These are phyloP conservation scores for Glarea lozoyensis DNA, from an alignment of 495 filamentous ascomycete genomes.

Conservation along the genomic window DNA sequence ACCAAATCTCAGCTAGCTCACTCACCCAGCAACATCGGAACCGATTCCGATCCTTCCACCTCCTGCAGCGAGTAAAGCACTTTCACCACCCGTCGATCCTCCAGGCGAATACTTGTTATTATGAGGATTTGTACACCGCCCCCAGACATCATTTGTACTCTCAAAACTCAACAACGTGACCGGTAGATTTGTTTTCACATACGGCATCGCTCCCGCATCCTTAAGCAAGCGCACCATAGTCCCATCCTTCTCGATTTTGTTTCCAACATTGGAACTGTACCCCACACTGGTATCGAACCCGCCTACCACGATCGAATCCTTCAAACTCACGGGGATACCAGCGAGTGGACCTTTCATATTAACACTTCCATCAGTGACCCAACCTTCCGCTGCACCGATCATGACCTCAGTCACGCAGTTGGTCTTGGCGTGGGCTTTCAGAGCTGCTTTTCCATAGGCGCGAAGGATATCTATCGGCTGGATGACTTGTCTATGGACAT, in stretches of 20 bases:
- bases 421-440: conserved; percentile 77
- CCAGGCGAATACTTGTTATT: conserved; percentile 78
- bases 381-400: conserved; percentile 70
- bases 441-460: conserved; percentile 83
- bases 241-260: conserved; percentile 58
- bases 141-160: conserved; percentile 85
- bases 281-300: conserved; percentile 86
- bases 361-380: conserved; percentile 50
- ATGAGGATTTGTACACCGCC: conserved; percentile 75
- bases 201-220: conserved; percentile 91
- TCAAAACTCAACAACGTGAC: conserved; percentile 90
- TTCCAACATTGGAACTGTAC: conserved; percentile 63
- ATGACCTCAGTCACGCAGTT: conserved; percentile 91
- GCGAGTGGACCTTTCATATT: conserved; percentile 79
- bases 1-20: not conserved
- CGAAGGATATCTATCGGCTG: conserved; percentile 66
- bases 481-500: conserved; percentile 60
- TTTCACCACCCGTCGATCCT: conserved; percentile 85
- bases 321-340: conserved; percentile 81
- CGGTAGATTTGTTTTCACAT: conserved; percentile 93
- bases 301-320: conserved; percentile 76
- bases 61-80: conserved; percentile 75
- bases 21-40: conserved; percentile 35
- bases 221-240: conserved; percentile 69
- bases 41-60: conserved; percentile 88